These are phyloP conservation scores for Pezicula radicicola DNA, from an alignment of 2,329 filamentous ascomycete species.

Conservation along the genomic window DNA sequence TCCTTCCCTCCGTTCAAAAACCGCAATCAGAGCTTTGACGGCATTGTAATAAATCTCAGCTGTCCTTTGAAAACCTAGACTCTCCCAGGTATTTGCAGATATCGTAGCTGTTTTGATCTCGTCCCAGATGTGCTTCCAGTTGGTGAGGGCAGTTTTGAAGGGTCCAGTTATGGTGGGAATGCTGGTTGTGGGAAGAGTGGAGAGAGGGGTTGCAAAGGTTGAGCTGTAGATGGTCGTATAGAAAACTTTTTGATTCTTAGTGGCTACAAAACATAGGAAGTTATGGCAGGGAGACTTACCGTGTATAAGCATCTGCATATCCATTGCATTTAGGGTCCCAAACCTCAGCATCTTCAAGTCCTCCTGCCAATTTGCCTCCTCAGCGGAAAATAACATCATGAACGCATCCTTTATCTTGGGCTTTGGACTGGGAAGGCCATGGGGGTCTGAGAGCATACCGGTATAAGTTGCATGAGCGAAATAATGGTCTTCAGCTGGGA, in stretches of 20 bases:
- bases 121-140: constrained; percentile 28
- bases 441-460: constrained; percentile 12
- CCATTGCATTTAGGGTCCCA: constrained; percentile 19
- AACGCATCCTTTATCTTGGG: constrained; percentile 28
- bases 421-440: constrained; percentile 12
- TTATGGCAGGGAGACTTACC: constrained; percentile 11
- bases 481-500: constrained; percentile 23
- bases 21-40: constrained; percentile 15
- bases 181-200: constrained; percentile 10
- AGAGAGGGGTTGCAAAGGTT: constrained; percentile 24
- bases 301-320: constrained; percentile 30
- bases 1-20: constrained; percentile 21
- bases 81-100: constrained; percentile 21
- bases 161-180: constrained; percentile 15
- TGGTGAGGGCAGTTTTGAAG: constrained; percentile 22
- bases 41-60: constrained; percentile 26
- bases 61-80: constrained; percentile 25
- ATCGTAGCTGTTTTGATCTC: constrained; percentile 15
- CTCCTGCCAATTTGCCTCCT: constrained; percentile 9
- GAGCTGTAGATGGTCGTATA: constrained; percentile 26
- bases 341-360: constrained; percentile 14
- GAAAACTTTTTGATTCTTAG: constrained; percentile 16
- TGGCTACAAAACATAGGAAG: not conserved
- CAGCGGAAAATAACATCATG: constrained; percentile 17
- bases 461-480: constrained; percentile 24